Conservation (phyloP, 2,329 filamentous ascomycete genomes). For the Sporothrix variecibatus region DNA sequence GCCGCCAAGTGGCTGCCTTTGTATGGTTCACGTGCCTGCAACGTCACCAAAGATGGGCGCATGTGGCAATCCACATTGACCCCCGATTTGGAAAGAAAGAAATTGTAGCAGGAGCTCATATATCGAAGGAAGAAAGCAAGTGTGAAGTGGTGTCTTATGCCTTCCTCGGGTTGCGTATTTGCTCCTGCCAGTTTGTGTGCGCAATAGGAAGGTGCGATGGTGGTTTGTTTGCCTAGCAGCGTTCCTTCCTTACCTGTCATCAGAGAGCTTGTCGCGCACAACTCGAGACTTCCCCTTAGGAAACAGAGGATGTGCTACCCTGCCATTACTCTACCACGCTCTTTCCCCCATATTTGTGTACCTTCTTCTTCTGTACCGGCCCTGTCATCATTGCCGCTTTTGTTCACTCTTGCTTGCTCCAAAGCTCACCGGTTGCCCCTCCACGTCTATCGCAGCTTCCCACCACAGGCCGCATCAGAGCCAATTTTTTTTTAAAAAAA, state of each 20-base stretch:
- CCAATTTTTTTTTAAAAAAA: no score
- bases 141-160: no score
- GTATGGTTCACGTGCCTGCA: conserved; percentile 9
- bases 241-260: conserved; percentile 5
- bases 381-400: not conserved
- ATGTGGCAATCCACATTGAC: not conserved
- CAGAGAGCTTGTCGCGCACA: not conserved
- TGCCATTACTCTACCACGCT: not conserved
- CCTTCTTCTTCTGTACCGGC: not conserved
- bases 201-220: conserved; percentile 10
- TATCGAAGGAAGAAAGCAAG: not conserved
- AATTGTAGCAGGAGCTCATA: not conserved
- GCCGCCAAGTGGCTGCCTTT: conserved; percentile 7
- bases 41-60: not conserved
- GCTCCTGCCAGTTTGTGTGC: not conserved
- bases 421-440: not conserved
- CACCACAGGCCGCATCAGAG: not conserved
- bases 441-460: not conserved
- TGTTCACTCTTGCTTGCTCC: not conserved
- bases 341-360: not conserved
- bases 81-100: not conserved
- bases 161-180: not conserved
- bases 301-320: not conserved
- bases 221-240: not conserved
- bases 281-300: not conserved